Base-by-base conservation (phyloP, 768 basidiomycete genomes). In the Tricholoma furcatifolium region DNA sequence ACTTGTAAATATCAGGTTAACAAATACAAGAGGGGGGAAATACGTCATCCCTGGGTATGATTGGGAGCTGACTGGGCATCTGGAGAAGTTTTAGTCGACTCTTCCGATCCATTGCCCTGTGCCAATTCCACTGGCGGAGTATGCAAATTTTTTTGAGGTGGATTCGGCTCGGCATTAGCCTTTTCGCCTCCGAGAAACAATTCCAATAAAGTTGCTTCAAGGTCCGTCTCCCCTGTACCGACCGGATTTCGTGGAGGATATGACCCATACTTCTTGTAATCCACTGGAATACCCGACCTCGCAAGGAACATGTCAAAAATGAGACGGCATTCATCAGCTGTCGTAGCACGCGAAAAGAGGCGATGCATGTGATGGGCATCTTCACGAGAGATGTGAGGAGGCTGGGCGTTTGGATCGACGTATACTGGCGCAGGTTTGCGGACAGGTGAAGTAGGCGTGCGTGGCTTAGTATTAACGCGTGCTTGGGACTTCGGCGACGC, bases 251-350 rank as follows among this genome's bases (percentile, higher is more conserved):
- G 50, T 24, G 72, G 71, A 1, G 73, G 65, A 20, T 72, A 66
- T 41, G 66, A 65, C 10, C 65, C 62, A 27, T 67, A 66, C 43
- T 62, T 62, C 40, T 70, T 64, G 21, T 65, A 55, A 30, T 73
- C 70, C 18, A 65, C 18, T 10, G 69, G 48, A 40, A 76, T 75
- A 15, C 82, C 83, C 47, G 77, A 77, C 57, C 83, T 83, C 11
- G 82, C 77, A 53, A 96, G 73, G 70, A 90, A 88, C 75, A 92
- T 88, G 57, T 91, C 87, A 24, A 93, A 76, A 51, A 95, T 83
- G 39, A 94, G 73, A 46, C 89, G 88, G 64, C 92, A 93, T 72
- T 96, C 93, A 54, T 87, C 84, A 42, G 81, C 88, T 39, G 78
- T 83, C 1, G 87, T 86, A 12, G 93, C 91, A 45, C 72, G 79